These are phyloP conservation scores for Aspergillus sp. DNA, from an alignment of 2,329 filamentous ascomycete genomes.

Conservation along the genomic window DNA sequence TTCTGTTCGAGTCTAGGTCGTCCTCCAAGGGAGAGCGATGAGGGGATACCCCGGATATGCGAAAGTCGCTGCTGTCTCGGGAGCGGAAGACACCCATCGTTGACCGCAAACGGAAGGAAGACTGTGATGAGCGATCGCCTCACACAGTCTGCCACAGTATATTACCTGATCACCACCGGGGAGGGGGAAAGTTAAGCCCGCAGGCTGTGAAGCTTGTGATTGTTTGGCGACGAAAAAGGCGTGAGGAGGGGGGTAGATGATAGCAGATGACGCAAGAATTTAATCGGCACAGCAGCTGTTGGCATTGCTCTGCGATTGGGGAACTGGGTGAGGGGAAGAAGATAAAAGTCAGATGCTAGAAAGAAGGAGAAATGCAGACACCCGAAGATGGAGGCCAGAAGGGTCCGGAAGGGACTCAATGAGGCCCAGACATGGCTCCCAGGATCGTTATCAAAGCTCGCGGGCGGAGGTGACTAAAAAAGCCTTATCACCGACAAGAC, in stretches of 20 bases:
- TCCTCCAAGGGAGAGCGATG: conserved; percentile 26
- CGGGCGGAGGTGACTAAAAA: conserved; percentile 9
- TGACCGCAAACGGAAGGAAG: not conserved
- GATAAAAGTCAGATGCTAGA: not conserved
- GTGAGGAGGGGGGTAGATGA: conserved; percentile 6
- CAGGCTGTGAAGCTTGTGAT: not conserved
- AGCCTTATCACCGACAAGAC: conserved; percentile 8
- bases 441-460: conserved; percentile 6
- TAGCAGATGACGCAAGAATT: conserved; percentile 23
- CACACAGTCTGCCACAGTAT: not conserved
- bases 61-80: conserved; percentile 33
- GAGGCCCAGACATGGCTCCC: not conserved
- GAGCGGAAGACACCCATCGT: conserved; percentile 33
- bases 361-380: not conserved
- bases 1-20: conserved; percentile 22
- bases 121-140: not conserved
- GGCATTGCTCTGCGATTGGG: conserved; percentile 14
- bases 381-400: not conserved
- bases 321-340: conserved; percentile 4
- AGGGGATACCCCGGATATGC: conserved; percentile 27
- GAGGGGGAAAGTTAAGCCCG: not conserved
- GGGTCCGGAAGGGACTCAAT: not conserved
- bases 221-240: not conserved
- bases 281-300: conserved; percentile 11
- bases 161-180: not conserved